These are phyloP conservation scores for Cylindrotheca closterium DNA, from an alignment of 108 stramenopile genomes.

Conservation along the genomic window DNA sequence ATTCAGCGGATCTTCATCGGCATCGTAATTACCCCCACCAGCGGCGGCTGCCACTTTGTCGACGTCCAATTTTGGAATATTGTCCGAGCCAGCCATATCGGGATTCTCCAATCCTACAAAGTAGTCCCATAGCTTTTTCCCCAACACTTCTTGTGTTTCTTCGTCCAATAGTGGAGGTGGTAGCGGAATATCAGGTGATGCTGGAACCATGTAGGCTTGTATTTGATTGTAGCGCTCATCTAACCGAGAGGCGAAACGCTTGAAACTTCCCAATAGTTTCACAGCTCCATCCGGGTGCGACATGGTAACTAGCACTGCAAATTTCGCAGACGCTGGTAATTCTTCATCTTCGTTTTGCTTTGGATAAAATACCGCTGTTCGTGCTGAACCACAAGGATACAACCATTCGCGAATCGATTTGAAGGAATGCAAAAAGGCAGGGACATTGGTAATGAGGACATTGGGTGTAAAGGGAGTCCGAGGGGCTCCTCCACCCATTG, in stretches of 20 bases:
- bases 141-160: constrained; percentile 17
- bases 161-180: constrained; percentile 40
- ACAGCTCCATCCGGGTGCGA: constrained; percentile 51
- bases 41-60: constrained; percentile 40
- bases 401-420: constrained; percentile 30
- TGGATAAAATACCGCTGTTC: constrained; percentile 29
- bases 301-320: constrained; percentile 40
- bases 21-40: constrained; percentile 60
- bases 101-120: constrained; percentile 22
- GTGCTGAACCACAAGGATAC: constrained; percentile 33
- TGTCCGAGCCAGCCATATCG: neutral
- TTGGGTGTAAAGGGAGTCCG: constrained; percentile 33
- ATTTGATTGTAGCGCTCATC: constrained; percentile 28
- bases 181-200: constrained; percentile 39
- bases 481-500: constrained; percentile 12
- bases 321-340: constrained; percentile 5
- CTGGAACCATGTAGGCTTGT: constrained; percentile 46
- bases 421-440: constrained; percentile 27
- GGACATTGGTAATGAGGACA: constrained; percentile 35
- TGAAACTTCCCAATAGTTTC: constrained; percentile 34
- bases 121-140: constrained; percentile 27
- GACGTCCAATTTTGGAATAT: constrained; percentile 23
- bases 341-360: constrained; percentile 17
- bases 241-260: constrained; percentile 17
- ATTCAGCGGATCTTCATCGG: constrained; percentile 81